Evolutionary conservation across 257 asterid genomes (phyloP).

Genomic region (Verbascum thapsus): DNA sequence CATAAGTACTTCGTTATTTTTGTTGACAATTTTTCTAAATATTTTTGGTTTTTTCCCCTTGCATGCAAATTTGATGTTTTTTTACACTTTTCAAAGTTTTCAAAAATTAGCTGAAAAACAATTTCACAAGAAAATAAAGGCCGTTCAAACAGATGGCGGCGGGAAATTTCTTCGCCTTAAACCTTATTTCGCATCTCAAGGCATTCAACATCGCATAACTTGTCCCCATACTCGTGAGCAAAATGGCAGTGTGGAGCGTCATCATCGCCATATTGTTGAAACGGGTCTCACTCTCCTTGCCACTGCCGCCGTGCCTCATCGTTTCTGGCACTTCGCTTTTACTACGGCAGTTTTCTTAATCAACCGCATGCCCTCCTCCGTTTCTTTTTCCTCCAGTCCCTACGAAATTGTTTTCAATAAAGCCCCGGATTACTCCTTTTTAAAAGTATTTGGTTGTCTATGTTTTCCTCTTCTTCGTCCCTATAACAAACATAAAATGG

Average conservation of each 20-base stretch:
- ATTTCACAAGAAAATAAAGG: not conserved
- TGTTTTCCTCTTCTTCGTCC: constrained; percentile 10
- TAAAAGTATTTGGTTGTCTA: not conserved
- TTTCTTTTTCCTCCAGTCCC: not conserved
- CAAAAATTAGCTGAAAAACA: not conserved
- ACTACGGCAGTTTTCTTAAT: constrained; percentile 9
- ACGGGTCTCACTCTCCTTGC: constrained; percentile 8
- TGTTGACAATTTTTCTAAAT: not conserved
- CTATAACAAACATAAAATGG: not conserved
- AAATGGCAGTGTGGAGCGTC: not conserved
- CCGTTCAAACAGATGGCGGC: not conserved
- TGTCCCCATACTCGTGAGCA: constrained; percentile 9
- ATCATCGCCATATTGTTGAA: constrained; percentile 21
- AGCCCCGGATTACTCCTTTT: not conserved
- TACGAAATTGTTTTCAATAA: not conserved
- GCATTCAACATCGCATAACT: constrained; percentile 5
- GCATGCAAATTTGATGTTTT: constrained; percentile 6
- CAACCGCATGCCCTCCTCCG: not conserved
- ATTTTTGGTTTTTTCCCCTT: not conserved
- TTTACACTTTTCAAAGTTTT: not conserved
- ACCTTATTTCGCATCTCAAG: not conserved
- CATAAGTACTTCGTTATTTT: not conserved
- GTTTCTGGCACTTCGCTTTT: constrained; percentile 8
- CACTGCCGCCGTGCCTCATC: not conserved
- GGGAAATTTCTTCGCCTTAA: not conserved